Percentiles rank a stretch among this genome's conserved stretches.
Conservation (phyloP, 345 rosid species). For the Hibiscus syriacus region DNA sequence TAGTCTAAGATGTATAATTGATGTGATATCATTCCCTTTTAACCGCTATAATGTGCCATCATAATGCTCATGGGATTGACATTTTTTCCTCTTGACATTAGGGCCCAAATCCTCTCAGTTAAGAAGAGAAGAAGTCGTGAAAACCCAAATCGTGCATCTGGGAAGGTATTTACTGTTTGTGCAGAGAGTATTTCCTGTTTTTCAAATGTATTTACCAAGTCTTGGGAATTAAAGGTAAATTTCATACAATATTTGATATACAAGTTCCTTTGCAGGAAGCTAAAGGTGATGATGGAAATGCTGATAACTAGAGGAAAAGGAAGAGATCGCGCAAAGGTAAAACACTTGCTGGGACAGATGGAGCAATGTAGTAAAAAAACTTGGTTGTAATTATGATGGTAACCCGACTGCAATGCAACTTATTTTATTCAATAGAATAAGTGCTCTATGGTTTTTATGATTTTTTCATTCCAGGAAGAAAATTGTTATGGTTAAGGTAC, state of each 20-base stretch:
- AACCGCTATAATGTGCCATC: background rate
- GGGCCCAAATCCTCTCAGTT: conserved; percentile 90
- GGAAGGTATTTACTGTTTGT: conserved; percentile 29
- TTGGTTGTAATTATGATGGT: conserved; percentile 5
- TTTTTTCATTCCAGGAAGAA: background rate
- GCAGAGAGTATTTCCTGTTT: background rate
- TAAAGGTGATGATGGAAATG: background rate
- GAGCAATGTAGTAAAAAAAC: background rate
- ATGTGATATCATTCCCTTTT: background rate
- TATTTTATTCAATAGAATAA: background rate
- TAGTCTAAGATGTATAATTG: background rate
- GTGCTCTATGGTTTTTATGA: background rate
- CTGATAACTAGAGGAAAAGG: background rate
- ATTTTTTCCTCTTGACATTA: conserved; percentile 20
- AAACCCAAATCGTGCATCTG: conserved; percentile 23
- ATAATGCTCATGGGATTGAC: background rate
- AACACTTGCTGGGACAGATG: conserved; percentile 5
- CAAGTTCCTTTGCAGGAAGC: background rate
- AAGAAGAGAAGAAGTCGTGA: conserved; percentile 51
- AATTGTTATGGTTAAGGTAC: background rate
- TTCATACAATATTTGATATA: background rate
- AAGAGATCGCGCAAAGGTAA: conserved; percentile 23
- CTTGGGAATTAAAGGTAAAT: background rate
- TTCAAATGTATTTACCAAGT: background rate
- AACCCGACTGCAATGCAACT: background rate